Conservation (phyloP, 1,139 yeast genomes). For the Suhomyces yuchorum region DNA sequence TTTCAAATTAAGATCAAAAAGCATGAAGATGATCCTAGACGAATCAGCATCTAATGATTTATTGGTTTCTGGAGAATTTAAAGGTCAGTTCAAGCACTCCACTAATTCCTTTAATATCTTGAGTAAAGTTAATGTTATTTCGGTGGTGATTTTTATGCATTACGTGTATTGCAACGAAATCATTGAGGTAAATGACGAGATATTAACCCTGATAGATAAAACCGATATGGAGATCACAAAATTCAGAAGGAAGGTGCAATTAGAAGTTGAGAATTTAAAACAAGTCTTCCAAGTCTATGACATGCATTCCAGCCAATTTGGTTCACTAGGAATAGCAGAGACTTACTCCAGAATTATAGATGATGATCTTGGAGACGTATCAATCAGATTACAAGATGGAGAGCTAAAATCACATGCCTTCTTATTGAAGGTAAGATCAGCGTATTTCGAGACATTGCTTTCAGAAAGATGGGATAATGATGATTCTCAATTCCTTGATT, state of each 20-base stretch:
- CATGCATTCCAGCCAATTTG: background rate
- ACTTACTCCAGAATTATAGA: slow-evolving; percentile 9
- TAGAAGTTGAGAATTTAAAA: slow-evolving; percentile 23
- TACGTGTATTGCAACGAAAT: slow-evolving; percentile 35
- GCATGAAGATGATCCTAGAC: slow-evolving; percentile 27
- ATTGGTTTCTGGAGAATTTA: slow-evolving; percentile 23
- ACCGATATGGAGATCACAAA: slow-evolving; percentile 3
- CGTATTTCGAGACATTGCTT: slow-evolving; percentile 63
- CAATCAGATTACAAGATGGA: slow-evolving; percentile 43
- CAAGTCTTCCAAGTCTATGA: slow-evolving; percentile 23
- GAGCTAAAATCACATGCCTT: slow-evolving; percentile 48
- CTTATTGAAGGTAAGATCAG: slow-evolving; percentile 57
- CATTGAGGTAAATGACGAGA: slow-evolving; percentile 7
- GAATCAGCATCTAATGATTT: slow-evolving; percentile 19
- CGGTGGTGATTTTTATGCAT: slow-evolving; percentile 37
- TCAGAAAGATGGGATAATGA: slow-evolving; percentile 55
- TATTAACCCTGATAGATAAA: slow-evolving; percentile 5
- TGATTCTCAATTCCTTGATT: slow-evolving; percentile 32
- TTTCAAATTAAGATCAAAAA: slow-evolving; percentile 30
- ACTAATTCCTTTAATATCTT: slow-evolving; percentile 19
- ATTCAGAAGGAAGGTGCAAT: slow-evolving; percentile 8
- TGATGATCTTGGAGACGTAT: slow-evolving; percentile 23
- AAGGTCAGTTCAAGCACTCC: slow-evolving; percentile 25
- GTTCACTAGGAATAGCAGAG: slow-evolving; percentile 1
- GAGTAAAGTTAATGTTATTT: slow-evolving; percentile 24